Base-by-base conservation (phyloP, 768 basidiomycete genomes). In the Ramaria sp. region DNA sequence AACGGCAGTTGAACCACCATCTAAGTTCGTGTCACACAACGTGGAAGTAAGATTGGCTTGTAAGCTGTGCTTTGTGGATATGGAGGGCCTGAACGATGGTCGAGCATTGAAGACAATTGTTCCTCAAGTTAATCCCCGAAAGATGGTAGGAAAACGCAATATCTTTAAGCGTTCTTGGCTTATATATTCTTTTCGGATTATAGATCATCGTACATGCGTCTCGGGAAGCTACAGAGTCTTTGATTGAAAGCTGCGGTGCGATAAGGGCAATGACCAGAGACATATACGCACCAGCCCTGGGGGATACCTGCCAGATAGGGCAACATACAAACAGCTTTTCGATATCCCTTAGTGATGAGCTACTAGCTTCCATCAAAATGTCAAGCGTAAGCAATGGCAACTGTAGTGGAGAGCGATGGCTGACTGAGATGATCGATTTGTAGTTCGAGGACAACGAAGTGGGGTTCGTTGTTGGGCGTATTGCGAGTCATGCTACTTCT, bases 401-500 rank as follows among this genome's bases (percentile, higher is more conserved):
- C 31, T 17, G 20, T 45, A 27, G n/a, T 15, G 41, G n/a, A 41
- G 24, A 20, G 6, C 49, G 27, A 56, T 47, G 30, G 3, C 19
- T 46, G 15, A 22, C 51, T 43, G 9, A 42, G 37, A 42, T n/a
- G 64, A 43, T 20, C 30, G 43, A 13, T n/a, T 37, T 41, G 2
- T 64, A 97, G 93, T 97, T 96, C 66, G 96, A 98, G 65, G 95
- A 97, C 68, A 98, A 93, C 64, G 93, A 98, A 70, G 88, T 99
- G 46, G 92, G 90, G 17, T 94, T 85, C 68, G 83, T 99, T 45
- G 82, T 84, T 20, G 96, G 96, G 20, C 81, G 88, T n/a, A 83
- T 98, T 33, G 78, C 86, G 3, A 80, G 84, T 31, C 86, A 89
- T 57, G 83, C 91, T 17, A 91, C 85, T 60, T 91, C 94, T 2